Evolutionary conservation across 768 basidiomycete species (phyloP), one percentile per base, ranked within the genome.

Genomic region (Mrakia hoshinonis): DNA sequence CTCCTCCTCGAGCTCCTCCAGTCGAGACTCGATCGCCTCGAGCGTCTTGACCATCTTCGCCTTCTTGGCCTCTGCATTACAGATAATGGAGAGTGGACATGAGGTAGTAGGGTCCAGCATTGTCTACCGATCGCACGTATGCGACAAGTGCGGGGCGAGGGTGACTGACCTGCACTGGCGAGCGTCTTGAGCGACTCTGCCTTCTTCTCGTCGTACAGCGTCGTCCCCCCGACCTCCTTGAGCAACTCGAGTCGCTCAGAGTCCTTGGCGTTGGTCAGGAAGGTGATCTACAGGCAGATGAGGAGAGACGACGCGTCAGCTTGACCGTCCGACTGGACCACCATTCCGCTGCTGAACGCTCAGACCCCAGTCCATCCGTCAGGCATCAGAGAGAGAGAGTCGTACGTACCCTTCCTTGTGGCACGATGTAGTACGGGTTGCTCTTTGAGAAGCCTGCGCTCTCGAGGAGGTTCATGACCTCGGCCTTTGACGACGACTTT

Each of bases 351-450:
- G 34, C 18, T 13, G 20, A 3, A 3, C 22, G 11, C 36, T 24
- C 29, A 3, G 18, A 63, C 38, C 24, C 38, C 38, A n/a, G n/a
- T n/a, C 46, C 39, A 7, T 24, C 20, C 34, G 48, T 13, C 15
- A 58, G 26, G 26, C 7, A 61, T 7, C 22, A 65, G 65, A 39
- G 46, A 22, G 24, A 20, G 36, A 46, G 12, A 20, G 9, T 26
- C 22, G 20, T 4, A 84, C 87, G 80, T 76, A 96, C 94, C 64
- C 95, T 83, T 66, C 96, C 96, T 82, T 99, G 96, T 2, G 96
- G 96, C 0, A 98, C 95, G 75, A 99, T 99, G 77, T 98, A 99
- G 79, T 98, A 99, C 0, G 96, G 96, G 77, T 98, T 99, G n/a
- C 89, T 89, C 77, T 92, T 90, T 81, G 90, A 92, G 82, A 99